Evolutionary conservation across 306 rosid genomes (phyloP), one percentile per base, ranked within the genome.

Genomic region (Biancaea sappan): DNA sequence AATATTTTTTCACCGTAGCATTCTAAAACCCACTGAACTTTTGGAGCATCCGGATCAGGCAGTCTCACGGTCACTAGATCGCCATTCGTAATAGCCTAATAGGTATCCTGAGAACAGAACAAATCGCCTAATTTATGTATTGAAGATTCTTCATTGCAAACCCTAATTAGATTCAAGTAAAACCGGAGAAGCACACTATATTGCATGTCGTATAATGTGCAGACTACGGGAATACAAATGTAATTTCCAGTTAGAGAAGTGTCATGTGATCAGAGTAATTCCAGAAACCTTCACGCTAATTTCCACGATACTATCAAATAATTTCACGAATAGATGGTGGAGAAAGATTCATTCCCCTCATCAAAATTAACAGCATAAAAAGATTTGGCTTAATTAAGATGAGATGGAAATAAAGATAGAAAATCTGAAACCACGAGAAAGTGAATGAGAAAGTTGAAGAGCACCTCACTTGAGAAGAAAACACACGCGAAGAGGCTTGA

Each of bases 401-500:
- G 34, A 31, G 34, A 31, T 31, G 34, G 34, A 2, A 5, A 28
- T 3, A 73, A 52, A 35, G n/a, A 6, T 4, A 34, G 26, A 66
- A 47, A 50, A 4, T 19, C 35, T 14, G 67, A 37, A 26, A 51
- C 31, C 52, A 5, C 2, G 68, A 18, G 76, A 52, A 26, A 61
- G 28, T 28, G 56, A 48, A 53, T 2, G 9, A 40, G 59, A 34
- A 15, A 47, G 11, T 58, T 29, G 59, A 18, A 69, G 47, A 66
- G 21, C 3, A 7, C 8, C 56, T 24, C 64, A 88, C 98, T 90
- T 83, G 95, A 67, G 95, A 86, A 22, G 95, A 72, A n/a, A n/a
- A n/a, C n/a, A n/a, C n/a, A n/a, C n/a, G n/a, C n/a, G n/a, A n/a
- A 69, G 93, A 88, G 21, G 98, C 90, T 86, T 93, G 91, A 77